Conservation (phyloP, 2,329 filamentous ascomycete species). For the Sclerotinia trifoliorum region DNA sequence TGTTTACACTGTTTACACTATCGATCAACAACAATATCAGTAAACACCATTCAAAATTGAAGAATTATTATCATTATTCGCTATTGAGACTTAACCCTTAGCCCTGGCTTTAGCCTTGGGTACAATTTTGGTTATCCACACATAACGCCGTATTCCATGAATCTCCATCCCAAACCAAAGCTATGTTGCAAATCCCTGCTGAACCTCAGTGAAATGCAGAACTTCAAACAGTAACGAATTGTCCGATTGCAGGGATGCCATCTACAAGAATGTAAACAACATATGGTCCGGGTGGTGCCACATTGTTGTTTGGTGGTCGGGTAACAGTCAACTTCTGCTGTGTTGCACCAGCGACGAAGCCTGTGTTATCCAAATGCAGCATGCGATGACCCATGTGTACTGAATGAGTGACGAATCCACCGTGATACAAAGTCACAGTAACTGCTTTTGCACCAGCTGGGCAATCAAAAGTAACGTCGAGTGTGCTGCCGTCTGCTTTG, state of each 20-base stretch:
- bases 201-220: background rate
- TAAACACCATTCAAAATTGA: conserved; percentile 3
- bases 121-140: conserved; percentile 11
- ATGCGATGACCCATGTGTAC: conserved; percentile 62
- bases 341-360: conserved; percentile 46
- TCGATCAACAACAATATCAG: background rate
- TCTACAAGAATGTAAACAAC: conserved; percentile 55
- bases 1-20: background rate
- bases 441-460: conserved; percentile 45
- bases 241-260: conserved; percentile 38
- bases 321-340: conserved; percentile 50
- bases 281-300: conserved; percentile 59
- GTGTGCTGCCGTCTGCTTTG: conserved; percentile 44
- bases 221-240: conserved; percentile 35
- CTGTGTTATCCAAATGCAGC: conserved; percentile 51
- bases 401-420: conserved; percentile 60
- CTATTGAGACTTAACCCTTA: conserved; percentile 7
- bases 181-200: background rate
- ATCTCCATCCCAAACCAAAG: conserved; percentile 5
- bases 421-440: conserved; percentile 55
- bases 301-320: conserved; percentile 54
- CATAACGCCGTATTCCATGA: conserved; percentile 6
- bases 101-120: conserved; percentile 10
- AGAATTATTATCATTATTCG: conserved; percentile 19
- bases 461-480: conserved; percentile 49